Percentiles rank a stretch among this genome's conserved stretches.
These are phyloP conservation scores for Porphyridium purpureum DNA, from an alignment of 23 red algal genomes.

Conservation along the genomic window DNA sequence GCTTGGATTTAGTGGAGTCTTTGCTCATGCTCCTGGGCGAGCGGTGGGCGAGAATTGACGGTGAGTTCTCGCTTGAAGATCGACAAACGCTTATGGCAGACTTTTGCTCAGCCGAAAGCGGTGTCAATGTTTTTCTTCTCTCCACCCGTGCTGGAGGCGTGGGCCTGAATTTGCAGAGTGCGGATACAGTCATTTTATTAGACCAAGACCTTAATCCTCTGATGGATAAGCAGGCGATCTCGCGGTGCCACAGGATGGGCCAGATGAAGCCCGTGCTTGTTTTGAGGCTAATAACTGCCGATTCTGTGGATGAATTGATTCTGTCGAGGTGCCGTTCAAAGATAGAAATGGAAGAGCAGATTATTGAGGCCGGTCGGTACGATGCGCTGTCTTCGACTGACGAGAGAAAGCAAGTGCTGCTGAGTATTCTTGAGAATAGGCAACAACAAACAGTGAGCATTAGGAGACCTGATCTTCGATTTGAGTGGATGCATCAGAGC, in stretches of 20 bases:
- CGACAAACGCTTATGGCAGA: neutral
- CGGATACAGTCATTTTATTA: conserved; percentile 92
- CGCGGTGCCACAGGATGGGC: conserved; percentile 70
- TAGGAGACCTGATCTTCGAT: too few relatives aligned
- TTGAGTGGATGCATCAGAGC: too few relatives aligned
- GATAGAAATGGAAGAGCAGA: conserved; percentile 5
- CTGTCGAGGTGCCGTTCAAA: conserved; percentile 4
- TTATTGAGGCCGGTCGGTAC: conserved; percentile 5
- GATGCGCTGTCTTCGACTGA: too few relatives aligned
- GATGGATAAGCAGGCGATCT: conserved; percentile 63
- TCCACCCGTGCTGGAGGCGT: conserved; percentile 82
- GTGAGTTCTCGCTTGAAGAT: neutral
- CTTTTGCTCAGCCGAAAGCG: neutral
- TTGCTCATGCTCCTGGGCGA: neutral
- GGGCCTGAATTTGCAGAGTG: conserved; percentile 69
- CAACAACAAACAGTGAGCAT: too few relatives aligned
- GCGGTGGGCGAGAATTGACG: neutral
- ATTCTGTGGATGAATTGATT: conserved; percentile 49
- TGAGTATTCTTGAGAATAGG: too few relatives aligned
- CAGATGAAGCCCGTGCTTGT: conserved; percentile 70
- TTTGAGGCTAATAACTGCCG: conserved; percentile 29
- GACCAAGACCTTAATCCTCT: conserved; percentile 81
- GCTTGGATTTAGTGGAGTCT: neutral
- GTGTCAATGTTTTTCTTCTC: conserved; percentile 45
- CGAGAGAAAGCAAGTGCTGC: too few relatives aligned